Percentiles rank a stretch among this genome's conserved stretches.
Conservation (phyloP, 805 yeast genomes). For the Zygosaccharomyces lentus region DNA sequence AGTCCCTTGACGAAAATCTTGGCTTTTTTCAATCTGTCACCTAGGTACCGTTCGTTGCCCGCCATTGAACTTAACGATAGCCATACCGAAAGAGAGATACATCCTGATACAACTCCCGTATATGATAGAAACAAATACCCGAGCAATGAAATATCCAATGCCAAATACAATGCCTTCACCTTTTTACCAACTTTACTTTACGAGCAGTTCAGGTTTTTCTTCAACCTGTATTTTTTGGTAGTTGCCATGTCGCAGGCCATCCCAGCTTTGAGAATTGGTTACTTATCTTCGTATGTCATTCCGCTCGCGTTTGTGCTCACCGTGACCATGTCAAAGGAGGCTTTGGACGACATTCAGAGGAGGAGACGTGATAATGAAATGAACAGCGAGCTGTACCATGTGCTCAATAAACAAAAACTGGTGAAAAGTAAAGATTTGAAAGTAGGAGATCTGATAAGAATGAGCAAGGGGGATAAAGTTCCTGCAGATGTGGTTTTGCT, state of each 20-base stretch:
- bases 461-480: slow-evolving; percentile 77
- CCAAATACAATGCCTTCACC: slow-evolving; percentile 84
- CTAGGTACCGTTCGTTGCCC: slow-evolving; percentile 11
- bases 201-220: slow-evolving; percentile 96
- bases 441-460: slow-evolving; percentile 80
- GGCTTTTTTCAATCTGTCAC: slow-evolving; percentile 8
- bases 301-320: slow-evolving; percentile 90
- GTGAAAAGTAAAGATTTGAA: slow-evolving; percentile 59
- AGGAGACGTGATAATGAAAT: slow-evolving; percentile 87
- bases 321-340: slow-evolving; percentile 95
- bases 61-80: slow-evolving; percentile 18
- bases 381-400: slow-evolving; percentile 77
- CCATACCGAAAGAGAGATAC: slow-evolving; percentile 38
- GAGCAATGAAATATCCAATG: slow-evolving; percentile 84
- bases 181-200: slow-evolving; percentile 85
- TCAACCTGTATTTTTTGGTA: slow-evolving; percentile 82
- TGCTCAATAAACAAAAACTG: slow-evolving; percentile 43
- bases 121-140: slow-evolving; percentile 40
- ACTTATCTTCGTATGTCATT: slow-evolving; percentile 84
- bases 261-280: slow-evolving; percentile 89
- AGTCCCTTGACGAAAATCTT: slow-evolving; percentile 3
- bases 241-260: slow-evolving; percentile 93
- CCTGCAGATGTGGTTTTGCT: slow-evolving; percentile 91
- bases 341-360: slow-evolving; percentile 87
- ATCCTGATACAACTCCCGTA: slow-evolving; percentile 40